These are phyloP conservation scores for Gyrodon lividus DNA, from an alignment of 768 basidiomycete genomes.

Conservation along the genomic window DNA sequence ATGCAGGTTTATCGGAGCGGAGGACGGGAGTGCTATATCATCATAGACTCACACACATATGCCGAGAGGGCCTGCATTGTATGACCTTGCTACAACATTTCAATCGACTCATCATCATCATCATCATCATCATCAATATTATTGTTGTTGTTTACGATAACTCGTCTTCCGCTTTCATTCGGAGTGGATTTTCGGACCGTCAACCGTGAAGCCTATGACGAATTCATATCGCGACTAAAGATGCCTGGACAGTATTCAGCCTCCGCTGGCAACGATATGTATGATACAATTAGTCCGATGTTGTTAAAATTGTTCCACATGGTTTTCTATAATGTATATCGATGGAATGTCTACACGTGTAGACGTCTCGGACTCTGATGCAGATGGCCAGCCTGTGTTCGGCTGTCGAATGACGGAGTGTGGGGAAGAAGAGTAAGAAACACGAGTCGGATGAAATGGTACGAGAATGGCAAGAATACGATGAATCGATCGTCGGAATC, in stretches of 20 bases:
- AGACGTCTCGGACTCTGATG: constrained; percentile 29
- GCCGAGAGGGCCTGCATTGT: constrained; percentile 29
- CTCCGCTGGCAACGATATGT: constrained; percentile 3
- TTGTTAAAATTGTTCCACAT: constrained; percentile 3
- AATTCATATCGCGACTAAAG: constrained; percentile 16
- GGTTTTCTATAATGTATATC: constrained; percentile 4
- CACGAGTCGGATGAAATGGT: not conserved
- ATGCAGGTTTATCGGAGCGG: constrained; percentile 25
- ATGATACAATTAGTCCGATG: constrained; percentile 1
- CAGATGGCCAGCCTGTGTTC: constrained; percentile 17
- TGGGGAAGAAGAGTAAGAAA: constrained; percentile 17
- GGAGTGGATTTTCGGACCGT: constrained; percentile 13
- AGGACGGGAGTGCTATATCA: constrained; percentile 15
- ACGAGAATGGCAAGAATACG: not conserved
- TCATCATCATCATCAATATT: not conserved
- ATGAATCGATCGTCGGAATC: constrained; percentile 20
- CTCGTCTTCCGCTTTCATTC: too few relatives aligned
- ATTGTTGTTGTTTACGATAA: not conserved
- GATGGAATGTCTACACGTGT: constrained; percentile 2
- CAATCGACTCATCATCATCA: constrained; percentile 9
- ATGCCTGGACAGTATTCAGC: constrained; percentile 4
- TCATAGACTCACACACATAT: constrained; percentile 25
- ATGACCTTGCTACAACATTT: constrained; percentile 11
- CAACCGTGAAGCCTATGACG: constrained; percentile 14
- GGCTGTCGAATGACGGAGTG: constrained; percentile 9